A percentile compares a stretch with the other conserved stretches of the same genome.
These are phyloP conservation scores for Penicillium pancosmium DNA, from an alignment of 495 filamentous ascomycete genomes.

Conservation along the genomic window DNA sequence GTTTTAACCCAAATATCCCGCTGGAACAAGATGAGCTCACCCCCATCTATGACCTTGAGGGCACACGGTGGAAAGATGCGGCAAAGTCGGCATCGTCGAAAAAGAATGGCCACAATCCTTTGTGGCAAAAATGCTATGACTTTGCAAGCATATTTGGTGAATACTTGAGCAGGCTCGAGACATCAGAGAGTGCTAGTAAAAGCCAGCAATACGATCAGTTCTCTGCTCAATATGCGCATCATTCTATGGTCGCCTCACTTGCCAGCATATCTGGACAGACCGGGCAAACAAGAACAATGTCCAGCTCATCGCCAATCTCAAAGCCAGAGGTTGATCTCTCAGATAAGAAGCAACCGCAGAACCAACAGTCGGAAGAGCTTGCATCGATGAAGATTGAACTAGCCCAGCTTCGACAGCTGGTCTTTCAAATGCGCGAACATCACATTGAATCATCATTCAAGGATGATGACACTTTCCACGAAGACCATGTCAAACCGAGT, in stretches of 20 bases:
- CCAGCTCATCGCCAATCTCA: background rate
- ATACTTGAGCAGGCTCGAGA: conserved; percentile 26
- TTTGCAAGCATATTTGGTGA: conserved; percentile 36
- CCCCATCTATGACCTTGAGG: conserved; percentile 27
- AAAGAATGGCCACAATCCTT: conserved; percentile 21
- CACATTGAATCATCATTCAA: conserved; percentile 24
- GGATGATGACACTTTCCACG: conserved; percentile 9
- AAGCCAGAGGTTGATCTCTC: background rate
- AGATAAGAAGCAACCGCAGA: conserved; percentile 6
- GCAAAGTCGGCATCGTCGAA: conserved; percentile 16
- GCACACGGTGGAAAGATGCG: conserved; percentile 33
- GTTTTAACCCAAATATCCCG: conserved; percentile 35
- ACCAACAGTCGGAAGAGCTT: conserved; percentile 30
- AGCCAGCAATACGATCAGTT: conserved; percentile 24
- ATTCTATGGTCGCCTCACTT: conserved; percentile 30
- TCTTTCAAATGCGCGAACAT: conserved; percentile 34
- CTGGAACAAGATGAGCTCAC: conserved; percentile 32
- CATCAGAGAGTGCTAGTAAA: conserved; percentile 17
- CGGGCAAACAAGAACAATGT: background rate
- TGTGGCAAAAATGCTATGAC: conserved; percentile 41
- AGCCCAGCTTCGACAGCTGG: conserved; percentile 36
- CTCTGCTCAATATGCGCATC: conserved; percentile 30
- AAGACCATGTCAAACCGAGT: conserved; percentile 7
- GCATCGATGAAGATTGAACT: conserved; percentile 35
- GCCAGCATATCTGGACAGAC: conserved; percentile 5